These are phyloP conservation scores for Lantana camara DNA, from an alignment of 257 asterid genomes.

Conservation along the genomic window DNA sequence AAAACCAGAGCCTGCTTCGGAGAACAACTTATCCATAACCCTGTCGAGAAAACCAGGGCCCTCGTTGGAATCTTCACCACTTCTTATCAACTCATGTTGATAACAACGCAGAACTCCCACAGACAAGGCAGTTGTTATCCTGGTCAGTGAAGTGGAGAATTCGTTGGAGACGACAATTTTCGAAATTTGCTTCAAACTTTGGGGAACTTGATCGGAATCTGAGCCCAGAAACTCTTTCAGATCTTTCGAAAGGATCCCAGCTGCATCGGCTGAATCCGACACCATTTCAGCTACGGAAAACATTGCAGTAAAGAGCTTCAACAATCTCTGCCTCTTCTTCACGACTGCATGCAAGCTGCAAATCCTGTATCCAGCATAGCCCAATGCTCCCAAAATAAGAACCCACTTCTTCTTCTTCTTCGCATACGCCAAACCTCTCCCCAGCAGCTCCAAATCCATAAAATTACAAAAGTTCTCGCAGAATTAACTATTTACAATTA, in stretches of 20 bases:
- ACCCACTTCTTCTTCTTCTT: conserved; percentile 51
- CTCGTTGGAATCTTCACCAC: background rate
- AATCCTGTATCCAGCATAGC: conserved; percentile 55
- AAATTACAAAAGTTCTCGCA: background rate
- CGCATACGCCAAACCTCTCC: conserved; percentile 37
- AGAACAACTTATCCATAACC: conserved; percentile 49
- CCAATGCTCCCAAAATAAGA: conserved; percentile 52
- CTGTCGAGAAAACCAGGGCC: conserved; percentile 34
- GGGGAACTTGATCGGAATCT: conserved; percentile 66
- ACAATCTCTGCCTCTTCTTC: conserved; percentile 49
- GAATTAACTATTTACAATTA: too few species aligned
- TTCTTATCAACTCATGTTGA: conserved; percentile 21
- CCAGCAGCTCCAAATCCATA: conserved; percentile 45
- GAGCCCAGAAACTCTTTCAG: conserved; percentile 56
- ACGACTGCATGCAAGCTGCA: conserved; percentile 57
- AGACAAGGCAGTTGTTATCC: conserved; percentile 51
- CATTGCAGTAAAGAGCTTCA: conserved; percentile 44
- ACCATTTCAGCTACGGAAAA: conserved; percentile 53
- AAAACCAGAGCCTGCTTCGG: conserved; percentile 70
- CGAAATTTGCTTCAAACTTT: conserved; percentile 66
- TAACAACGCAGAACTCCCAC: conserved; percentile 53
- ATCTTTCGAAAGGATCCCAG: conserved; percentile 63
- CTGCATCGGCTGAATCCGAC: conserved; percentile 64
- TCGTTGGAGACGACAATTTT: conserved; percentile 58
- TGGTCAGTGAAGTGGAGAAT: conserved; percentile 47